Base-by-base conservation (phyloP, 805 yeast species). In the Saccharomycopsis fermentans region DNA sequence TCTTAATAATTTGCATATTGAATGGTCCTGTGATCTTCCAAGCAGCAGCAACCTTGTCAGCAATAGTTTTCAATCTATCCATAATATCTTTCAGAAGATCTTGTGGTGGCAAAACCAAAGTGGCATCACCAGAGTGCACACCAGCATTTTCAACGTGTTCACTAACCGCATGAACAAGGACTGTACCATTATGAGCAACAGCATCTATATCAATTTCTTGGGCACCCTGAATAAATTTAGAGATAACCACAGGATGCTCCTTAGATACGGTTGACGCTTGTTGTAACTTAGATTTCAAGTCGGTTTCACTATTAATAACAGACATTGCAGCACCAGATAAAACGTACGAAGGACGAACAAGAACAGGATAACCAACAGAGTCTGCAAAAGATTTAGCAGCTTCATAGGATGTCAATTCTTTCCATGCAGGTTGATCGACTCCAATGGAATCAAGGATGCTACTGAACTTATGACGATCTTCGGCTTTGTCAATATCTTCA, bases 141-240 rank as follows among this genome's bases (percentile, higher is more conserved):
- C 99, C 99, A 9, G 99, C 99, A 68, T 91, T 90, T 76, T 92
- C 99, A 68, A 91, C 96, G 72, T 92, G 99, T 74, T 94, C 99
- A 64, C 96, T 88, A 60, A 92, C 87, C 60, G 96, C 98, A 73
- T 92, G 99, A 59, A 92, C 95, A 55, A 92, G 75, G 58, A 92
- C 89, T 67, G 83, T 74, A 67, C 99, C 99, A 58, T 90, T 79
- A 66, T 81, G 75, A 52, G 98, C 98, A 69, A 92, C 99, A 61
- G 90, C 98, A 76, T 92, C 99, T 66, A 92, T 87, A 73, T 92
- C 99, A 67, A 92, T 92, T 75, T 92, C 99, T 73, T 90, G 86
- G 26, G 99, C 98, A 63, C 95, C 95, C 73, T 87, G 88, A 67
- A 92, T 94, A 71, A 90, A 92, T 74, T 92, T 94, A 67, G 97